A percentile compares a stretch with the other conserved stretches of the same genome.
phyloP scores from a whole-genome alignment of 495 filamentous ascomycete species.

The Penicillium daleae region DNA sequence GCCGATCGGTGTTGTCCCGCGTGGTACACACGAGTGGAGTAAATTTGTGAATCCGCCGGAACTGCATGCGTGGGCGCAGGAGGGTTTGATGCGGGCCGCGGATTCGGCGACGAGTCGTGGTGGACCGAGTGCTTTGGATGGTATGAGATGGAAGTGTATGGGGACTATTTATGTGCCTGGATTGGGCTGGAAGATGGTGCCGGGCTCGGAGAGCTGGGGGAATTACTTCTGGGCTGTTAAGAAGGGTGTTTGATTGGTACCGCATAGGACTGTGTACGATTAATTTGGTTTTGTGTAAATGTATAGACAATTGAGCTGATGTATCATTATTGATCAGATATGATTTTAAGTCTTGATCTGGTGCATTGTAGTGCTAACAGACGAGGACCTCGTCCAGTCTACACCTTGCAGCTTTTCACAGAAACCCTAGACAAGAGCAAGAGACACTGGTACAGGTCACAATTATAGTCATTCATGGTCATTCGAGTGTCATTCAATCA shows the following conservation, averaged over 20 bases:
- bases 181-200: conserved; percentile 85
- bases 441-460: neutral
- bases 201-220: conserved; percentile 80
- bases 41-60: conserved; percentile 93
- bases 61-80: conserved; percentile 63
- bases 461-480: neutral
- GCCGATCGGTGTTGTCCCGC: conserved; percentile 82
- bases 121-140: conserved; percentile 57
- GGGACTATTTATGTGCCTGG: conserved; percentile 88
- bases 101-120: conserved; percentile 47
- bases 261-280: neutral
- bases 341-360: no score
- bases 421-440: neutral
- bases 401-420: neutral
- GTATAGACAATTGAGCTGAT: neutral
- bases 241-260: conserved; percentile 49
- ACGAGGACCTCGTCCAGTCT: neutral
- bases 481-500: conserved; percentile 8
- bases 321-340: no score
- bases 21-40: conserved; percentile 91
- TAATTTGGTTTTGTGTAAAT: neutral
- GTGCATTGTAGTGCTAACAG: no score
- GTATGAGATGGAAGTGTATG: conserved; percentile 62
- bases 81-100: conserved; percentile 43
- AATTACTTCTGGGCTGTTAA: conserved; percentile 96